These are phyloP conservation scores for Vanderwaltozyma yarrowii DNA, from an alignment of 805 yeast species.

Conservation along the genomic window DNA sequence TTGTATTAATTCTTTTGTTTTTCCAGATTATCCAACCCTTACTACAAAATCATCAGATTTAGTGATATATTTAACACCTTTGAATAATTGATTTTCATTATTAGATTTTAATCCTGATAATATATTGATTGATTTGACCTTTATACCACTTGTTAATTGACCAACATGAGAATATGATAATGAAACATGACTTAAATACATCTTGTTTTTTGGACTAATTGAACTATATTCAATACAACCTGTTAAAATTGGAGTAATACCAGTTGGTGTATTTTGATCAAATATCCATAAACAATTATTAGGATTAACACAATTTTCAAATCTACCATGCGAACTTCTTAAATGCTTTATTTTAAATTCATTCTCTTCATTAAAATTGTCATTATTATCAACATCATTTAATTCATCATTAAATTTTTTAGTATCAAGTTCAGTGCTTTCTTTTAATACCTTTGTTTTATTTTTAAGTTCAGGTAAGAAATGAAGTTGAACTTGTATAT, in stretches of 20 bases:
- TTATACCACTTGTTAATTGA: slow-evolving; percentile 62
- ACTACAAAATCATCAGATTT: slow-evolving; percentile 4
- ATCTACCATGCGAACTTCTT: slow-evolving; percentile 71
- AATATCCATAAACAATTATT: slow-evolving; percentile 51
- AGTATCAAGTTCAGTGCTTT: background rate
- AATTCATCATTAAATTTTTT: background rate
- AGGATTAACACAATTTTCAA: slow-evolving; percentile 38
- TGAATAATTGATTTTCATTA: slow-evolving; percentile 52
- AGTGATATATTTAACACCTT: slow-evolving; percentile 81
- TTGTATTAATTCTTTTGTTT: too few species aligned
- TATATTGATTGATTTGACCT: slow-evolving; percentile 55
- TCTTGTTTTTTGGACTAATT: slow-evolving; percentile 4
- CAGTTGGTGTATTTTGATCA: slow-evolving; percentile 46
- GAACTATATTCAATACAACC: slow-evolving; percentile 38
- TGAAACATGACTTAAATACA: slow-evolving; percentile 14
- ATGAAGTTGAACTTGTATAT: slow-evolving; percentile 34
- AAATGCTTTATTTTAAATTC: slow-evolving; percentile 40
- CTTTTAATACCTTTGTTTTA: background rate
- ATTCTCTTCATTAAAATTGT: slow-evolving; percentile 9
- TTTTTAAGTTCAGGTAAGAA: background rate
- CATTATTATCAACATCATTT: background rate
- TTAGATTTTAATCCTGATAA: slow-evolving; percentile 42
- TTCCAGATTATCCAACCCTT: background rate
- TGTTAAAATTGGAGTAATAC: slow-evolving; percentile 56
- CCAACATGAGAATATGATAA: slow-evolving; percentile 55